Evolutionary conservation across 768 basidiomycete species (phyloP), one percentile per base, ranked within the genome.

Genomic region (Tulasnella sp.): DNA sequence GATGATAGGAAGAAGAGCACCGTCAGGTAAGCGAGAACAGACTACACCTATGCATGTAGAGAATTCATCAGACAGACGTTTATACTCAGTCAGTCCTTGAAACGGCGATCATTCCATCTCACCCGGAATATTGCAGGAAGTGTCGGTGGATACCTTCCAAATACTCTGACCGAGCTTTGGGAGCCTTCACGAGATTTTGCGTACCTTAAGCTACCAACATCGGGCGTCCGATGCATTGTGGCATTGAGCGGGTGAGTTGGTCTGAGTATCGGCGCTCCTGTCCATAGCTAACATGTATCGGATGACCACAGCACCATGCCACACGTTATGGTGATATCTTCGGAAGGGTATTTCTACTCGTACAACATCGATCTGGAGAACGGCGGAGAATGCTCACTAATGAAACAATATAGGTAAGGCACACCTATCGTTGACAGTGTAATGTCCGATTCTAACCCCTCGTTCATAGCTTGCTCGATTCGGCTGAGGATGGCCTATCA

Each of bases 181-280:
- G 96, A 98, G 65, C 96, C 96, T 0, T 78, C 89, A 34, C 76
- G 94, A 5, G 94, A 96, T 68, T 98, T 98, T 68, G 96, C 94
- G 0, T 93, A 80, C 69, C 73, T 94, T 60, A 82, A 88, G 66
- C 70, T 99, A 22, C 91, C 92, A 52, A 78, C 82, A 4, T 73
- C 80, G 61, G 84, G 91, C 2, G 81, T 83, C 10, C 77, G 89
- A 60, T 92, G 86, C 66, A 83, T 93, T 15, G 92, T 96, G 43
- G 94, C 90, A 0, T 71, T 98, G 57, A 88, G 85, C 68, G 83
- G 85, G 92, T 93, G 68, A 67, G 84, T 78, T 7, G 11, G 27
- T 25, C 22, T 53, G 3, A 19, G 31, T 44, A 19, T 54, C 17
- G 1, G 22, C 12, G 10, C 22, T 17, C 15, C 2, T 3, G 15